Conservation (phyloP, 2,329 filamentous ascomycete species). For the Clarireedia hainanense region DNA sequence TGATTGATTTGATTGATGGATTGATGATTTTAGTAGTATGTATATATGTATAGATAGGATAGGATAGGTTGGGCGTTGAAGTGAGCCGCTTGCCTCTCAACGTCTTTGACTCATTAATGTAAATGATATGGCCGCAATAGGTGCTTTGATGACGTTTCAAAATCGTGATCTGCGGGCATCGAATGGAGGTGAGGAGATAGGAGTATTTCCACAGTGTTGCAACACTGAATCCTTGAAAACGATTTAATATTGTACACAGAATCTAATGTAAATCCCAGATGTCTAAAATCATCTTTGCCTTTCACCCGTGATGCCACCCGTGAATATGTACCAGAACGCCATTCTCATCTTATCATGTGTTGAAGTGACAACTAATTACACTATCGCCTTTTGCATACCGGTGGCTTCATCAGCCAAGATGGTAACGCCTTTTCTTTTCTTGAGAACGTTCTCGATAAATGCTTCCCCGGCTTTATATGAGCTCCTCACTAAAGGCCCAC, state of each 20-base stretch:
- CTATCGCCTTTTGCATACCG: slow-evolving; percentile 24
- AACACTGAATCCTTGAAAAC: too few species aligned
- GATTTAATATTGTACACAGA: neutral
- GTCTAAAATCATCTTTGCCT: neutral
- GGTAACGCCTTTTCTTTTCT: slow-evolving; percentile 27
- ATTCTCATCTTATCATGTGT: slow-evolving; percentile 2
- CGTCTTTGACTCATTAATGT: too few species aligned
- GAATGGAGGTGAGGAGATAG: too few species aligned
- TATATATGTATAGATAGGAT: too few species aligned
- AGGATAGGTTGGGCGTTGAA: too few species aligned
- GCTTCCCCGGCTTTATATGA: slow-evolving; percentile 98
- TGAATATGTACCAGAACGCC: slow-evolving; percentile 1
- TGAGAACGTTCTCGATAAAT: slow-evolving; percentile 94
- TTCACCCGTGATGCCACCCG: neutral
- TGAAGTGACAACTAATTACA: slow-evolving; percentile 2
- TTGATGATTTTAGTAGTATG: too few species aligned
- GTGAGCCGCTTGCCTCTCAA: too few species aligned
- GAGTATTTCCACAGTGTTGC: too few species aligned
- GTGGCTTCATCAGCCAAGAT: slow-evolving; percentile 23
- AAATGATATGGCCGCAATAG: too few species aligned
- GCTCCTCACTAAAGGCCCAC: slow-evolving; percentile 83
- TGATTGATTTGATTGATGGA: too few species aligned
- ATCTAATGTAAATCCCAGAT: neutral
- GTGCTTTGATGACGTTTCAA: too few species aligned
- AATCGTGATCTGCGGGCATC: too few species aligned